Percentiles rank a stretch among this genome's conserved stretches.
These are phyloP conservation scores for Penicillium glabrum DNA, from an alignment of 2,329 filamentous ascomycete genomes.

Conservation along the genomic window DNA sequence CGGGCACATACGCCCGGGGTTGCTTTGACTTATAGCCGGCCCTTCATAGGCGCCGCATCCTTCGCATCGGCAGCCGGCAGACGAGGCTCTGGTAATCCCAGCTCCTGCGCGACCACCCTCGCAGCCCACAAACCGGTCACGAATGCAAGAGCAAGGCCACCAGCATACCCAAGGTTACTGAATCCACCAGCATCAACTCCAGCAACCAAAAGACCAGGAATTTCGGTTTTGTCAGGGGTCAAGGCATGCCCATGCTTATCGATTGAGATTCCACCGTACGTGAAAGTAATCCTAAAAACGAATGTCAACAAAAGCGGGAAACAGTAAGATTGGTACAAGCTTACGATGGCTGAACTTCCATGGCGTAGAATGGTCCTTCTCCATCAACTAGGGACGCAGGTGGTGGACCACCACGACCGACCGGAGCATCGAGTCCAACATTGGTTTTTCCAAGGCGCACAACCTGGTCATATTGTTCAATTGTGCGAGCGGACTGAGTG, in stretches of 20 bases:
- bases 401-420: slow-evolving; percentile 13
- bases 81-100: slow-evolving; percentile 16
- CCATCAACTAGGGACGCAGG: slow-evolving; percentile 23
- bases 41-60: slow-evolving; percentile 6
- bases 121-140: slow-evolving; percentile 30
- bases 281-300: slow-evolving; percentile 25
- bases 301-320: neutral
- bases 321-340: neutral
- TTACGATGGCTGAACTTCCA: slow-evolving; percentile 31
- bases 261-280: slow-evolving; percentile 27
- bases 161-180: slow-evolving; percentile 28
- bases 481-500: slow-evolving; percentile 15
- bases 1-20: too few relatives aligned
- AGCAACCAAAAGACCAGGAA: slow-evolving; percentile 24
- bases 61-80: slow-evolving; percentile 20
- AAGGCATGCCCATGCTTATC: slow-evolving; percentile 24
- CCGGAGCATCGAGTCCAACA: slow-evolving; percentile 14
- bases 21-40: slow-evolving; percentile 1
- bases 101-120: slow-evolving; percentile 13
- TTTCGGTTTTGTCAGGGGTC: slow-evolving; percentile 16
- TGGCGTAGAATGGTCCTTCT: slow-evolving; percentile 26
- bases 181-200: slow-evolving; percentile 28
- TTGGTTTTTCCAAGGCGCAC: slow-evolving; percentile 10
- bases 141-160: slow-evolving; percentile 28
- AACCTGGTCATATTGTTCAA: slow-evolving; percentile 21